phyloP scores from a whole-genome alignment of 805 yeast genomes.

The Saccharomycopsis babjevae region DNA sequence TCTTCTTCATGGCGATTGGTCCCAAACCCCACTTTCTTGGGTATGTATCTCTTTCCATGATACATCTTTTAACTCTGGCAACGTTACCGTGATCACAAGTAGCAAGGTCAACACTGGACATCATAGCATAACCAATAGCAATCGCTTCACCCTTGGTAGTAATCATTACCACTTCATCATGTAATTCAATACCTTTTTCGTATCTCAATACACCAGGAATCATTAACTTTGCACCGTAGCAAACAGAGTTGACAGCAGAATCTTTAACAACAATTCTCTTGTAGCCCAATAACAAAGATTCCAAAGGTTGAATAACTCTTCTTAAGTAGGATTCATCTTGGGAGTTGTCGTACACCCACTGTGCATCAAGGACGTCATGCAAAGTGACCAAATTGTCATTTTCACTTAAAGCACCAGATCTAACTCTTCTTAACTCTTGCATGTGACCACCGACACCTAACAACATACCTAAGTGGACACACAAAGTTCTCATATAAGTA shows the following conservation, averaged over 20 bases:
- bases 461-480: slow-evolving; percentile 98
- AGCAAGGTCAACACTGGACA: slow-evolving; percentile 95
- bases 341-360: slow-evolving; percentile 94
- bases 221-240: slow-evolving; percentile 99
- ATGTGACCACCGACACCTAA: slow-evolving; percentile 99
- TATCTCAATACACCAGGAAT: slow-evolving; percentile 96
- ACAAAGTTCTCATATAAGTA: slow-evolving; percentile 97
- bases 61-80: slow-evolving; percentile 97
- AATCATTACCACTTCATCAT: slow-evolving; percentile 95
- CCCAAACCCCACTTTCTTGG: slow-evolving; percentile 99
- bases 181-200: slow-evolving; percentile 93
- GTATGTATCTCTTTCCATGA: slow-evolving; percentile 98
- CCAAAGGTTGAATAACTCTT: slow-evolving; percentile 89
- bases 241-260: slow-evolving; percentile 94
- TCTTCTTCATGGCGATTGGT: slow-evolving; percentile 97
- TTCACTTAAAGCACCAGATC: slow-evolving; percentile 93
- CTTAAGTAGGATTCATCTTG: slow-evolving; percentile 94
- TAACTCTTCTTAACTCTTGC: slow-evolving; percentile 99
- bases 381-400: slow-evolving; percentile 86
- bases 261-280: slow-evolving; percentile 93
- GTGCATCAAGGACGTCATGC: slow-evolving; percentile 97
- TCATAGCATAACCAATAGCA: slow-evolving; percentile 96
- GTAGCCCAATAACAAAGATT: slow-evolving; percentile 85
- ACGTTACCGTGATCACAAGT: slow-evolving; percentile 98
- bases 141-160: slow-evolving; percentile 99